These are phyloP conservation scores for Ulmus americana DNA, from an alignment of 331 rosid genomes.

Conservation along the genomic window DNA sequence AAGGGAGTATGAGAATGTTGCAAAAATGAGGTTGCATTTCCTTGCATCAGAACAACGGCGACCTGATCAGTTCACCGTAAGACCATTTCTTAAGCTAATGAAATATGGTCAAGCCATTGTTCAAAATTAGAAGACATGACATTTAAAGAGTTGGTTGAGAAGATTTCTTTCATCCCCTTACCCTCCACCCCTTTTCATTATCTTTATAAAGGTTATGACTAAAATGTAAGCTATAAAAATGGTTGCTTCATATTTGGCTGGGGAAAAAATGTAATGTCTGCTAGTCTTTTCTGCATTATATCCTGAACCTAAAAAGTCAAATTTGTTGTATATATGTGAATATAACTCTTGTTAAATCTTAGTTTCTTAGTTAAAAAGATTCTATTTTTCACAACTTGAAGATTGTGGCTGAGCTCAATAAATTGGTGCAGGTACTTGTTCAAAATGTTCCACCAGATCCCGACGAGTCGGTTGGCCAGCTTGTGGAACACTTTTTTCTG, in stretches of 20 bases:
- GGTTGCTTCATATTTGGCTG: not conserved
- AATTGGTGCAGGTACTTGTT: conserved; percentile 63
- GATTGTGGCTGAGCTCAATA: conserved; percentile 1
- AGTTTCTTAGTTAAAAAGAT: not conserved
- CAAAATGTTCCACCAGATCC: conserved; percentile 95
- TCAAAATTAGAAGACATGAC: conserved; percentile 1
- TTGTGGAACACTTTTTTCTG: conserved; percentile 91
- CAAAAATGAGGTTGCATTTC: conserved; percentile 81
- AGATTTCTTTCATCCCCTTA: not conserved
- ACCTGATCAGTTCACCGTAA: conserved; percentile 90
- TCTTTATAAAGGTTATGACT: too few species aligned
- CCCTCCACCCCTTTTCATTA: too few species aligned
- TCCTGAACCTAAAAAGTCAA: too few species aligned
- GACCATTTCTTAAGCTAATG: conserved; percentile 19
- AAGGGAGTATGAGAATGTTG: conserved; percentile 71
- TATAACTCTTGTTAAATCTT: too few species aligned
- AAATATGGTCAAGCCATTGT: conserved; percentile 4
- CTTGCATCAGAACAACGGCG: conserved; percentile 78
- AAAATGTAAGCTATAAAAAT: not conserved
- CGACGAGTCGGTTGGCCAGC: conserved; percentile 79
- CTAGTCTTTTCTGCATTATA: too few species aligned
- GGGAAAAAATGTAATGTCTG: too few species aligned
- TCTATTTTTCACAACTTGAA: not conserved
- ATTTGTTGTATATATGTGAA: too few species aligned
- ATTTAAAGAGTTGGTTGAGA: not conserved